These are phyloP conservation scores for Exserohilum turcica DNA, from an alignment of 2,329 filamentous ascomycete species.

Conservation along the genomic window DNA sequence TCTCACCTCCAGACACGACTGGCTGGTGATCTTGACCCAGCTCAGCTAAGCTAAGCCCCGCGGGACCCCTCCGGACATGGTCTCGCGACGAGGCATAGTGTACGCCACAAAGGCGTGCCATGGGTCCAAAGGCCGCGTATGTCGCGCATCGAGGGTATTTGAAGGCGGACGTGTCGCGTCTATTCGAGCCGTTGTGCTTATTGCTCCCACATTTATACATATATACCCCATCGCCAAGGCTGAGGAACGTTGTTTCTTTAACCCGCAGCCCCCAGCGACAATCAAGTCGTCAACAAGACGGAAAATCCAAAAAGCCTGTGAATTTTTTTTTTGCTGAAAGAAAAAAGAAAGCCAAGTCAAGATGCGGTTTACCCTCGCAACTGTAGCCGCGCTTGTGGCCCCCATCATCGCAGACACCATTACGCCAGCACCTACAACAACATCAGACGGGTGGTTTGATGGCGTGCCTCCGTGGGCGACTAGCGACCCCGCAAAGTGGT, in stretches of 20 bases:
- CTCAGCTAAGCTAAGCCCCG: slow-evolving; percentile 7
- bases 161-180: slow-evolving; percentile 4
- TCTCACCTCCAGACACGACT: not conserved
- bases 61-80: slow-evolving; percentile 23
- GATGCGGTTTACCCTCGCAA: slow-evolving; percentile 10
- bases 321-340: too few species aligned
- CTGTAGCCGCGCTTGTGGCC: slow-evolving; percentile 9
- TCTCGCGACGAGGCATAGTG: not conserved
- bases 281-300: too few species aligned
- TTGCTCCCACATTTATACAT: too few species aligned
- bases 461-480: slow-evolving; percentile 29
- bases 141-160: slow-evolving; percentile 14
- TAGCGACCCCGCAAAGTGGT: slow-evolving; percentile 27
- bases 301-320: too few species aligned
- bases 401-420: slow-evolving; percentile 14
- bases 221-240: slow-evolving; percentile 32
- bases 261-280: not conserved
- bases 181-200: slow-evolving; percentile 55
- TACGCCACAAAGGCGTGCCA: slow-evolving; percentile 6
- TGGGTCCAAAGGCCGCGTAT: slow-evolving; percentile 16
- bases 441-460: slow-evolving; percentile 4
- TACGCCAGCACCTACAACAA: slow-evolving; percentile 13
- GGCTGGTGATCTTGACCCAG: not conserved
- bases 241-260: not conserved
- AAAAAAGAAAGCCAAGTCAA: not conserved